phyloP scores from a whole-genome alignment of 768 basidiomycete species.

The Lactarius evosmus region DNA sequence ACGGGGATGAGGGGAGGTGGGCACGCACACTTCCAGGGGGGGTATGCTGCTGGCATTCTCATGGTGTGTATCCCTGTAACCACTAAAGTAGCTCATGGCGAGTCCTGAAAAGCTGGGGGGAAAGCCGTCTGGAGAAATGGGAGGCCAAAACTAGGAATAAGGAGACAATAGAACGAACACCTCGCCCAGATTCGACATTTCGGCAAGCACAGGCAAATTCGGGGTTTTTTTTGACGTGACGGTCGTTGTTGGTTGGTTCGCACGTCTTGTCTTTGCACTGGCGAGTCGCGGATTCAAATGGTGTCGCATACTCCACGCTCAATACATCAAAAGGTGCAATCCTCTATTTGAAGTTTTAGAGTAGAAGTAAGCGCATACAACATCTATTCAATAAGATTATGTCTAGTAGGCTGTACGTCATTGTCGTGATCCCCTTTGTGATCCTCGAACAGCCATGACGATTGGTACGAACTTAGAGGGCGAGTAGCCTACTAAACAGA shows the following conservation, averaged over 20 bases:
- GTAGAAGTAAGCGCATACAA: neutral
- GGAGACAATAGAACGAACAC: slow-evolving; percentile 3
- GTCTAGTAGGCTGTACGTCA: neutral
- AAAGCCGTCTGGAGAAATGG: neutral
- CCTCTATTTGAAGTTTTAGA: neutral
- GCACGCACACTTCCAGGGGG: slow-evolving; percentile 28
- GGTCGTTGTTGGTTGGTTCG: neutral
- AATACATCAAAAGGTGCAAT: neutral
- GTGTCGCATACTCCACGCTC: neutral
- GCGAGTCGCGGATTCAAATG: neutral
- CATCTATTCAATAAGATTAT: neutral
- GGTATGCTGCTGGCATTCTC: slow-evolving; percentile 27
- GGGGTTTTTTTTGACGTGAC: neutral
- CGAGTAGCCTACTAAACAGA: neutral
- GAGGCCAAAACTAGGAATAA: neutral
- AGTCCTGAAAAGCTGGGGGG: slow-evolving; percentile 1
- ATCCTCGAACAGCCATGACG: neutral
- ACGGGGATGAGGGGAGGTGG: slow-evolving; percentile 21
- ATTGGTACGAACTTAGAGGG: neutral
- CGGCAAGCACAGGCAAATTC: slow-evolving; percentile 1
- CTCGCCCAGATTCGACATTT: neutral
- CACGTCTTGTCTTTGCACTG: neutral
- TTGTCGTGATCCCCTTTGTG: neutral
- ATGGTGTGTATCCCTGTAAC: slow-evolving; percentile 19
- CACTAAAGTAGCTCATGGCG: slow-evolving; percentile 21